Conservation (phyloP, 2,329 filamentous ascomycete species). For the Daldinia sp. region DNA sequence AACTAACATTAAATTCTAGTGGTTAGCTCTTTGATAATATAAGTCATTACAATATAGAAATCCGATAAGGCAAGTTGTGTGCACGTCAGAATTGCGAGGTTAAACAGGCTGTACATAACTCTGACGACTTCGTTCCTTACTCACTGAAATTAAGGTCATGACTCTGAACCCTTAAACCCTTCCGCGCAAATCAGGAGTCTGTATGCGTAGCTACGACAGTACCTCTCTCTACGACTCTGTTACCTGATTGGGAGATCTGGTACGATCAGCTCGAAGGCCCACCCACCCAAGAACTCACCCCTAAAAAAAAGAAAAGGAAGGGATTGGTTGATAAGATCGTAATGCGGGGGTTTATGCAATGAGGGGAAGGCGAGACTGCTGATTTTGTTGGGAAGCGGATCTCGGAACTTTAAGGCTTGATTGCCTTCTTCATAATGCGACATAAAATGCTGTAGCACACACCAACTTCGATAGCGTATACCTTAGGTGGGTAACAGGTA, state of each 20-base stretch:
- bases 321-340: conserved; percentile 11
- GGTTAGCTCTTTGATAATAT: not conserved
- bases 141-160: not conserved
- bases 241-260: conserved; percentile 17
- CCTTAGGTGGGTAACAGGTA: too few species aligned
- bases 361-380: conserved; percentile 21
- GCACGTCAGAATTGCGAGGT: not conserved
- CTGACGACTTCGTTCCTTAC: conserved; percentile 2
- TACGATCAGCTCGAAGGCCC: not conserved
- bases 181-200: not conserved
- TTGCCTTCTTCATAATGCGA: conserved; percentile 11
- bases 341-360: conserved; percentile 32
- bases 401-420: conserved; percentile 28
- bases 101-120: not conserved
- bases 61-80: not conserved
- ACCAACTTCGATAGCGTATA: not conserved
- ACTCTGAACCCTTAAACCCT: not conserved
- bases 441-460: conserved; percentile 2
- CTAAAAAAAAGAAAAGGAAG: conserved; percentile 14
- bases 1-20: not conserved
- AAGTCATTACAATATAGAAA: not conserved
- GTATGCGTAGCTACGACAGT: not conserved
- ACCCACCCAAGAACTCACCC: conserved; percentile 14
- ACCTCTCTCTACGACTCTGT: not conserved
- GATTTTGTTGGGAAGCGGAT: conserved; percentile 42